A percentile compares a stretch with the other conserved stretches of the same genome.
Evolutionary conservation across 148 eudicot genomes (phyloP).

Genomic region (Amaranthus cruentus): DNA sequence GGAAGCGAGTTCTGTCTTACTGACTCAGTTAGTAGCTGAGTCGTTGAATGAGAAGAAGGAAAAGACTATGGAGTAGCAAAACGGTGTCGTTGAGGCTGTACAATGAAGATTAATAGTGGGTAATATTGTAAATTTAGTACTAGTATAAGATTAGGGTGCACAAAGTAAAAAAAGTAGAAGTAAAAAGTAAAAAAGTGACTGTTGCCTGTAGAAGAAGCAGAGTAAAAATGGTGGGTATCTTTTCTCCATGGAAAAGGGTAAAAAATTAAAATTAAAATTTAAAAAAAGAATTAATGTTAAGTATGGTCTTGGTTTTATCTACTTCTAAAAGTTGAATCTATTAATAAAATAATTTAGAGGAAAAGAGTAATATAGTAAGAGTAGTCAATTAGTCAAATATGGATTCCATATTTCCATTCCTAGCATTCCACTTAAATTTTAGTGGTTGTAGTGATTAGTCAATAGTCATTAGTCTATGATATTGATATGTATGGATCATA

Average conservation of each 20-base stretch:
- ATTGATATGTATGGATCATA: too few relatives aligned
- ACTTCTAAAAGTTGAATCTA: too few relatives aligned
- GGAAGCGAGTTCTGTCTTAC: conserved; percentile 24
- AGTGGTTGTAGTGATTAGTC: too few relatives aligned
- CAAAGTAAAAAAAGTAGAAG: neutral
- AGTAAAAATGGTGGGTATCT: neutral
- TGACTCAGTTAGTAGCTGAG: neutral
- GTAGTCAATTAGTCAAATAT: too few relatives aligned
- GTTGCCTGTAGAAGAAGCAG: neutral
- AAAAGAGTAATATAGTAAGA: too few relatives aligned
- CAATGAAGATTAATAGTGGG: neutral
- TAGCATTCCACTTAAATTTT: too few relatives aligned
- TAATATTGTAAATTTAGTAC: conserved; percentile 9
- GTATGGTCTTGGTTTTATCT: too few relatives aligned
- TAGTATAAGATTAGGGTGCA: conserved; percentile 4
- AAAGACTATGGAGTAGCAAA: neutral
- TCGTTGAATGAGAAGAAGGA: neutral
- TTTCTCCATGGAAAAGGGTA: neutral
- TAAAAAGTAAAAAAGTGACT: neutral
- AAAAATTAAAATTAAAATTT: neutral
- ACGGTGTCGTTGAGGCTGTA: conserved; percentile 18
- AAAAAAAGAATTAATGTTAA: too few relatives aligned
- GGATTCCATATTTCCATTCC: too few relatives aligned
- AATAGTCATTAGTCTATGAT: too few relatives aligned
- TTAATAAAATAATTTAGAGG: too few relatives aligned